Conservation (phyloP, 495 filamentous ascomycete genomes). For the Trichoderma reesei region DNA sequence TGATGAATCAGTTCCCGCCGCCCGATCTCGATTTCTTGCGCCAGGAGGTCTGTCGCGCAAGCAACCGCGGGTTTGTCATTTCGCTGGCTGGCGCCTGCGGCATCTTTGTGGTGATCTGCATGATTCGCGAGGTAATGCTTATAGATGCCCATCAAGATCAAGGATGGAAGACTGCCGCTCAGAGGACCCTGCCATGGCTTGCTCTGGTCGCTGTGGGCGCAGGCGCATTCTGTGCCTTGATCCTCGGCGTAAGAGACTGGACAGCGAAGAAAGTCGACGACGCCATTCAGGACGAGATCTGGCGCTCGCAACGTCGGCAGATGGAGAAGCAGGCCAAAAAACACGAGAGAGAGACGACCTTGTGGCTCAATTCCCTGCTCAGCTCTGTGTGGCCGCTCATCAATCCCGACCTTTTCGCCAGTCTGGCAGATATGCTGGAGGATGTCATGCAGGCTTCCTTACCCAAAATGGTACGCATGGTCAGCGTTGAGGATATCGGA, state of each 20-base stretch:
- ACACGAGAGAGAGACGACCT: slow-evolving; percentile 38
- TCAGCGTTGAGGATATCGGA: slow-evolving; percentile 58
- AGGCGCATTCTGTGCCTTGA: slow-evolving; percentile 22
- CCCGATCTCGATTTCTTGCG: slow-evolving; percentile 40
- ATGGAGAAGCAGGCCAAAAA: slow-evolving; percentile 33
- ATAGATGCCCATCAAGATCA: not conserved
- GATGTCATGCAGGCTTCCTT: slow-evolving; percentile 64
- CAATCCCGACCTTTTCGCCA: slow-evolving; percentile 60
- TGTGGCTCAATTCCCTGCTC: slow-evolving; percentile 58
- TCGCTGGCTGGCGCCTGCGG: slow-evolving; percentile 24
- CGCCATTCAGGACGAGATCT: slow-evolving; percentile 53
- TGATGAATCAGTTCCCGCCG: slow-evolving; percentile 53
- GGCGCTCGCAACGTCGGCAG: slow-evolving; percentile 40
- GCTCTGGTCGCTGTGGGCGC: slow-evolving; percentile 17
- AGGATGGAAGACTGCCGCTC: not conserved
- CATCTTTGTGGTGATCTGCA: slow-evolving; percentile 9
- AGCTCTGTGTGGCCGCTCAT: slow-evolving; percentile 57
- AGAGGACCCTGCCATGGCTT: slow-evolving; percentile 11
- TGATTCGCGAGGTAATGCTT: not conserved
- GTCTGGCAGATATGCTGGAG: slow-evolving; percentile 54
- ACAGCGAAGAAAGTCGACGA: slow-evolving; percentile 39
- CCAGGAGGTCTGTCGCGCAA: slow-evolving; percentile 37
- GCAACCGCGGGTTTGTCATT: slow-evolving; percentile 33
- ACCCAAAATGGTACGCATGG: slow-evolving; percentile 54
- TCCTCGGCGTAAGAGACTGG: slow-evolving; percentile 42